Percentiles rank a stretch among this genome's conserved stretches.
phyloP scores from a whole-genome alignment of 108 stramenopile genomes.

The Epipyxis sp. region DNA sequence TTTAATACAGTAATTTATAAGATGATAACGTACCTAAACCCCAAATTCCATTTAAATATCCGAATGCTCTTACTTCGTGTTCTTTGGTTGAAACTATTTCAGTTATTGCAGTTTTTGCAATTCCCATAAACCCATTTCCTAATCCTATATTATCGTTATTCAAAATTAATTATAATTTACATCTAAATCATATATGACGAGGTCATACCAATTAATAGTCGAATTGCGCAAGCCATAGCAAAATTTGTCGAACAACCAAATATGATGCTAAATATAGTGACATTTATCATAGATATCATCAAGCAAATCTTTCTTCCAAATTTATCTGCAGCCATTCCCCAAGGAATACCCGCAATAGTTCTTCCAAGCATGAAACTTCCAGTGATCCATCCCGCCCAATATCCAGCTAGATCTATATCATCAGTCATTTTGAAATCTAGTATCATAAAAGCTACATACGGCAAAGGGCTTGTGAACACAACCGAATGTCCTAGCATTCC shows the following conservation, averaged over 20 bases:
- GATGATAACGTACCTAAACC: too few species aligned
- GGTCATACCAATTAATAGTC: slow-evolving; percentile 12
- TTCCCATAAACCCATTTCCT: slow-evolving; percentile 22
- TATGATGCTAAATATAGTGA: neutral
- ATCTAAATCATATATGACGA: too few species aligned
- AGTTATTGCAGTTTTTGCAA: neutral
- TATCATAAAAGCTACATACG: slow-evolving; percentile 20
- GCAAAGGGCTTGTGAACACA: slow-evolving; percentile 2
- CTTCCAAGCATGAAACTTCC: slow-evolving; percentile 11
- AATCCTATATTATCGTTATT: too few species aligned
- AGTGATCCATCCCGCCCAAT: slow-evolving; percentile 15
- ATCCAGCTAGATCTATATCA: neutral
- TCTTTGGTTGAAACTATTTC: neutral
- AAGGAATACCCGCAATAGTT: slow-evolving; percentile 13
- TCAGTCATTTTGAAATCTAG: neutral
- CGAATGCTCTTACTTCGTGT: slow-evolving; percentile 16
- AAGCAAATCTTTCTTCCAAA: slow-evolving; percentile 15
- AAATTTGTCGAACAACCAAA: slow-evolving; percentile 16
- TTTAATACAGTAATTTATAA: too few species aligned
- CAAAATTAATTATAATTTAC: too few species aligned
- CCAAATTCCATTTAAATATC: slow-evolving; percentile 14
- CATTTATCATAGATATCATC: slow-evolving; percentile 12
- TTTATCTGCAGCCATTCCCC: slow-evolving; percentile 22
- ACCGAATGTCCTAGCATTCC: slow-evolving; percentile 15
- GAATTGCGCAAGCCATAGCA: neutral